phyloP scores from a whole-genome alignment of 2,329 filamentous ascomycete species.

The Bipolaris sorokiniana region DNA sequence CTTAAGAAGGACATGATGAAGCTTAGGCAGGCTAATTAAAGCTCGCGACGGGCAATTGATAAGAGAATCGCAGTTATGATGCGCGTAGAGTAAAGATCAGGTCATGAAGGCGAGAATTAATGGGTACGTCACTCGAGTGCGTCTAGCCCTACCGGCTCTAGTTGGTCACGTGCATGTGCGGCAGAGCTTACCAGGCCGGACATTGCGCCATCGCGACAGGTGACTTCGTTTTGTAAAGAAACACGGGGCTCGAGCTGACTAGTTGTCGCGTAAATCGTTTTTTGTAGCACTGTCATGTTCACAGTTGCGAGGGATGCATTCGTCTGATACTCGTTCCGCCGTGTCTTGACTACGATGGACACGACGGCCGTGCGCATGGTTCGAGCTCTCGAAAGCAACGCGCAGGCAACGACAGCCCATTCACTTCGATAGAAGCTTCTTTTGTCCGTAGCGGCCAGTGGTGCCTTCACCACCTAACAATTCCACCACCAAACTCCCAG shows the following conservation, averaged over 20 bases:
- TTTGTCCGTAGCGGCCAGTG: slow-evolving; percentile 19
- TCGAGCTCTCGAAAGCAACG: slow-evolving; percentile 15
- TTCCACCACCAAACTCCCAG: background rate
- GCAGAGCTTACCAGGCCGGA: background rate
- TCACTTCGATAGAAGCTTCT: slow-evolving; percentile 19
- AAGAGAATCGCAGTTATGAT: slow-evolving; percentile 18
- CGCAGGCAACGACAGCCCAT: slow-evolving; percentile 30
- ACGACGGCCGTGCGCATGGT: slow-evolving; percentile 12
- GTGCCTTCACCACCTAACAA: slow-evolving; percentile 7
- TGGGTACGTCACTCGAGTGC: slow-evolving; percentile 22
- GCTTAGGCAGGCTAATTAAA: slow-evolving; percentile 45
- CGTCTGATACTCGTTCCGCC: background rate
- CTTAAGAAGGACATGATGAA: slow-evolving; percentile 51
- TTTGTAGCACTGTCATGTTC: background rate
- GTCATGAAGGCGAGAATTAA: slow-evolving; percentile 24
- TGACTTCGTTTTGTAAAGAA: background rate
- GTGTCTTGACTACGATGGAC: background rate
- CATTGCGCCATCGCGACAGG: background rate
- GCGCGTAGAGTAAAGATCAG: slow-evolving; percentile 23
- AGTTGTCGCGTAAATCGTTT: background rate
- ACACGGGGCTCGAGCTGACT: background rate
- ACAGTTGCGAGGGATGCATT: background rate
- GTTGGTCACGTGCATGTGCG: slow-evolving; percentile 5
- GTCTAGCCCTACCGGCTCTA: slow-evolving; percentile 2
- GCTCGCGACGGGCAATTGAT: slow-evolving; percentile 43